Conservation (phyloP, 257 asterid genomes). For the Nicotiana attenuata region DNA sequence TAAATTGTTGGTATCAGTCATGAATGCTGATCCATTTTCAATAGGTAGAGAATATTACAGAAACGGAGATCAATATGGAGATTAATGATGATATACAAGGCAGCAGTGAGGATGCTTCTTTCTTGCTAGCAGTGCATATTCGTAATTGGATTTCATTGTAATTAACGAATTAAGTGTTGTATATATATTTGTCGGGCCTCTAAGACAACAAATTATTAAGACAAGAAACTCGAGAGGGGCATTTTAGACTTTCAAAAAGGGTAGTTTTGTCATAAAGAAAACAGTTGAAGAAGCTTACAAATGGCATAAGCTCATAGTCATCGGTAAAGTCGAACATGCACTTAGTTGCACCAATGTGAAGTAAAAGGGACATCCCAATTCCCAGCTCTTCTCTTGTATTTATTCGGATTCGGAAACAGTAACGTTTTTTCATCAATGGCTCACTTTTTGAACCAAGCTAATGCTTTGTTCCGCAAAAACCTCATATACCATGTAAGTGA, state of each 20-base stretch:
- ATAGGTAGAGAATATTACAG: neutral
- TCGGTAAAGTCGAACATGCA: neutral
- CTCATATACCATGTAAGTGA: conserved; percentile 20
- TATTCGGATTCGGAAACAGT: no score
- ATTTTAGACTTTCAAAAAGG: conserved; percentile 5
- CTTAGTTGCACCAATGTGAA: neutral
- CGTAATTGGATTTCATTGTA: no score
- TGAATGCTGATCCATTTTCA: neutral
- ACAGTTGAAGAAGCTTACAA: neutral
- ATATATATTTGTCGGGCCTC: neutral
- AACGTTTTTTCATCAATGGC: conserved; percentile 9
- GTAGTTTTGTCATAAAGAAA: conserved; percentile 4
- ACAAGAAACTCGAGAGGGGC: neutral
- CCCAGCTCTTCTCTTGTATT: neutral
- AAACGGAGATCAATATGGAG: no score
- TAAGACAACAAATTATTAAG: neutral
- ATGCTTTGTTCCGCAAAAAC: conserved; percentile 28
- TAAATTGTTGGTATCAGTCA: neutral
- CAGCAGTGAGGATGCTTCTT: no score
- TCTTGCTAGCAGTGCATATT: no score
- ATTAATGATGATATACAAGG: no score
- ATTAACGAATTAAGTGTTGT: no score
- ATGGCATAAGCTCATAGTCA: neutral
- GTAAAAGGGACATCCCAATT: neutral
- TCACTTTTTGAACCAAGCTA: conserved; percentile 25